These are phyloP conservation scores for Elaeis guineensis DNA, from an alignment of 176 grass and related monocot species.

Conservation along the genomic window DNA sequence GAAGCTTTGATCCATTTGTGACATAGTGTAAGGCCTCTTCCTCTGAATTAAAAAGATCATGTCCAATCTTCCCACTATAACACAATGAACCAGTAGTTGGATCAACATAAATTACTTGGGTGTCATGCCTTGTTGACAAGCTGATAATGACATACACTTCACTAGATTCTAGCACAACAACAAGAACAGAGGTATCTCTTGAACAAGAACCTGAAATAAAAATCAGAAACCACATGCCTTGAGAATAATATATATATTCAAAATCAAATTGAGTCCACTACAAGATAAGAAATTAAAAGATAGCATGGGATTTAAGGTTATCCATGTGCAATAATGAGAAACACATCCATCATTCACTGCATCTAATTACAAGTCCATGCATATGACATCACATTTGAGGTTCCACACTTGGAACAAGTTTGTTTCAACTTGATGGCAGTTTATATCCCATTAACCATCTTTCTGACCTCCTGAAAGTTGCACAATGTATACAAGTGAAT, in stretches of 20 bases:
- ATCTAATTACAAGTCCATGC: too few relatives aligned
- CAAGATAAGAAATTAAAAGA: too few relatives aligned
- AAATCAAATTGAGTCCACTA: too few relatives aligned
- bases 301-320: too few relatives aligned
- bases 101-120: constrained; percentile 77
- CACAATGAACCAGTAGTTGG: constrained; percentile 68
- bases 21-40: constrained; percentile 72
- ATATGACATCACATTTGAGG: too few relatives aligned
- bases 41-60: constrained; percentile 63
- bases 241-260: not conserved
- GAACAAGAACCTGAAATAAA: constrained; percentile 23
- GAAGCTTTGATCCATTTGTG: constrained; percentile 60
- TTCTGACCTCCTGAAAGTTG: too few relatives aligned
- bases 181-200: constrained; percentile 51
- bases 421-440: too few relatives aligned
- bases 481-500: too few relatives aligned
- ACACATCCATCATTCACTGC: too few relatives aligned
- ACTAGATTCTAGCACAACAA: constrained; percentile 49
- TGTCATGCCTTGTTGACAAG: constrained; percentile 47
- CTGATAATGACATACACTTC: constrained; percentile 77
- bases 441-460: too few relatives aligned
- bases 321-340: too few relatives aligned
- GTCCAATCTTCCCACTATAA: constrained; percentile 46
- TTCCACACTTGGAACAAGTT: too few relatives aligned
- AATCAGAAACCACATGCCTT: not conserved